A percentile compares a stretch with the other conserved stretches of the same genome.
Evolutionary conservation across 2,329 filamentous ascomycete species (phyloP).

Genomic region (Aspergillus tanneri): DNA sequence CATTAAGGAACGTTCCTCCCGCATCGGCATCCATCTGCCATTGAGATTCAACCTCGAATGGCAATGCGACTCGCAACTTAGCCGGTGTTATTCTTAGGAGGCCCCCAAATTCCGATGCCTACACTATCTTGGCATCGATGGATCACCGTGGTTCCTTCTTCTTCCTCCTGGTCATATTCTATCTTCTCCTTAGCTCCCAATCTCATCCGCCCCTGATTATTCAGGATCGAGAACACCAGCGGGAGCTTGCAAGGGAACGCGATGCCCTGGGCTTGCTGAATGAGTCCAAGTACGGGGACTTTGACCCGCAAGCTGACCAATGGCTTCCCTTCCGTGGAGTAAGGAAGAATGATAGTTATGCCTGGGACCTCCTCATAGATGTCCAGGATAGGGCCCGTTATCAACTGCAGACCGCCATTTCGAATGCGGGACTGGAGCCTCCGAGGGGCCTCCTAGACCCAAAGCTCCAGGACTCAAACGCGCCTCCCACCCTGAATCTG

Average conservation of each 20-base stretch:
- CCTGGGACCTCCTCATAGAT: constrained; percentile 69
- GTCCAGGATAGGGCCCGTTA: constrained; percentile 66
- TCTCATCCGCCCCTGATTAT: constrained; percentile 41
- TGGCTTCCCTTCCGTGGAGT: constrained; percentile 77
- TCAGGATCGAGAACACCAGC: constrained; percentile 47
- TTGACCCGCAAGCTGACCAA: constrained; percentile 45
- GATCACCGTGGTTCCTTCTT: constrained; percentile 51
- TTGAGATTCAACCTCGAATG: no score
- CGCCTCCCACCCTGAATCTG: constrained; percentile 33
- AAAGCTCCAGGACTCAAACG: constrained; percentile 27
- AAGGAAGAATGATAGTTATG: constrained; percentile 69
- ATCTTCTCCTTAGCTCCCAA: constrained; percentile 54
- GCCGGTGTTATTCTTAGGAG: constrained; percentile 19
- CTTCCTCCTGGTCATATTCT: constrained; percentile 53
- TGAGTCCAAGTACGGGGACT: constrained; percentile 53
- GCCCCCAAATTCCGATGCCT: constrained; percentile 25
- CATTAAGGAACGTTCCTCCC: constrained; percentile 1
- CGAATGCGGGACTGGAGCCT: constrained; percentile 32
- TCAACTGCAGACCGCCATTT: constrained; percentile 45
- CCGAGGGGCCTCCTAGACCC: constrained; percentile 29
- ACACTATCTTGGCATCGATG: constrained; percentile 37
- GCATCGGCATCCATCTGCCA: no score
- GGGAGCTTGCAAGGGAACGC: constrained; percentile 53
- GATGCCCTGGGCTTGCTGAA: constrained; percentile 52
- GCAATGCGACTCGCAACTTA: constrained; percentile 29